Evolutionary conservation across 2,329 filamentous ascomycete species (phyloP), one percentile per base, ranked within the genome.

Genomic region (Kalaharituber pfeilii): DNA sequence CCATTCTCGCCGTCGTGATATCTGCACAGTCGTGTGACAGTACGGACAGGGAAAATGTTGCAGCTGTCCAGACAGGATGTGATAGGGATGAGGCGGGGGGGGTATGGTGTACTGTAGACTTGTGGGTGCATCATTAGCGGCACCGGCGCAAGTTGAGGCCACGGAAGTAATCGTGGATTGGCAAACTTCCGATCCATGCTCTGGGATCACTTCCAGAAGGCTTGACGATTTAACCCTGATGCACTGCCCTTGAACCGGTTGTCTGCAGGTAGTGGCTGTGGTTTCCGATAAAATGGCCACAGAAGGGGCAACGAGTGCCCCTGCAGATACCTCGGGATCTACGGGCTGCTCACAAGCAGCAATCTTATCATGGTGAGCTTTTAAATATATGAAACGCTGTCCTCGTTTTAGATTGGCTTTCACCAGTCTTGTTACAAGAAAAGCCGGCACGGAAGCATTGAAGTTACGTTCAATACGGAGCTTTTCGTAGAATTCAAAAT

Each of bases 361-460:
- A n/a, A 68, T 54, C 51, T 68, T 67, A 2, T 62, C 39, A 44
- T 66, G 62, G 53, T 69, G 67, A 11, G 58, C 54, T 39, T 66
- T 58, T 3, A 67, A 59, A 52, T 69, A 69, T 5, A 58, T 64
- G 3, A 69, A 59, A 36, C 67, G 65, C 49, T 67, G 64, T 7
- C 66, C 59, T 18, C 66, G 60, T 50, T 58, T 59, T 2, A 67
- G 64, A 9, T 66, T 66, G 0, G 64, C 64, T 47, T 62, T 60
- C 11, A 65, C 66, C 2, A 69, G 60, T 18, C 66, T 58, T 15
- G 64, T 53, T 1, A 44, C 22, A 7, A 67, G 50, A 42, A 57
- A 60, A 1, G 50, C 20, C 53, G 4, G 33, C 44, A 2, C 60
- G 60, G 49, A 63, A 66, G 45, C 66, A 66, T 25, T 61, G 42